These are phyloP conservation scores for Penicillium sp. DNA, from an alignment of 2,329 filamentous ascomycete species.

Conservation along the genomic window DNA sequence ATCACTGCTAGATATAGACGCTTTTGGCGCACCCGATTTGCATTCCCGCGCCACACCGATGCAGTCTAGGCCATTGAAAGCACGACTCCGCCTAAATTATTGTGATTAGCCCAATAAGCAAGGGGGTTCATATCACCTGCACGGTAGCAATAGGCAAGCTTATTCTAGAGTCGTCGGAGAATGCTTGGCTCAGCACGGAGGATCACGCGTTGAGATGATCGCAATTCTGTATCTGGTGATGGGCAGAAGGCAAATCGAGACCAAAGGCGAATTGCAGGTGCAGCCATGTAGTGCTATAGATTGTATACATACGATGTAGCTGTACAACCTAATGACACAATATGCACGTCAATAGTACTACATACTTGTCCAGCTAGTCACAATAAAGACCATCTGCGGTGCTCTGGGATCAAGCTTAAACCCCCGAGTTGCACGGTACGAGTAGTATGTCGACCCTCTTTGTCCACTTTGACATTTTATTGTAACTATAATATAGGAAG, in stretches of 20 bases:
- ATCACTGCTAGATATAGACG: not conserved
- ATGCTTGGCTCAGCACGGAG: not conserved
- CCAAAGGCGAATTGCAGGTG: not conserved
- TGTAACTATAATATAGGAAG: no score
- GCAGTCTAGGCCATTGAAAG: not conserved
- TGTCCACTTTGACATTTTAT: not conserved
- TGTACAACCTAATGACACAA: not conserved
- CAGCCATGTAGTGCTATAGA: not conserved
- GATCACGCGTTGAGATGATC: not conserved
- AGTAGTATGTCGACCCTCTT: not conserved
- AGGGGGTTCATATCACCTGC: not conserved
- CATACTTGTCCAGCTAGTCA: not conserved
- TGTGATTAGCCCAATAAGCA: not conserved
- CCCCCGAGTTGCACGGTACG: not conserved
- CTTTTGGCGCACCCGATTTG: slow-evolving; percentile 1
- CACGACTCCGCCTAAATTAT: not conserved
- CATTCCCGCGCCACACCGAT: slow-evolving; percentile 3
- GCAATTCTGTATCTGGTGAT: not conserved
- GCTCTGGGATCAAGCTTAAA: slow-evolving; percentile 9
- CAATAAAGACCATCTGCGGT: not conserved
- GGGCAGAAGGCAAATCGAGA: not conserved
- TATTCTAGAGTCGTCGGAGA: not conserved
- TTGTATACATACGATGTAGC: not conserved
- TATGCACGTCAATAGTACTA: slow-evolving; percentile 1
- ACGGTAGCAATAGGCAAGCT: not conserved